phyloP scores from a whole-genome alignment of 306 rosid species.

The Casuarina equisetifolia region DNA sequence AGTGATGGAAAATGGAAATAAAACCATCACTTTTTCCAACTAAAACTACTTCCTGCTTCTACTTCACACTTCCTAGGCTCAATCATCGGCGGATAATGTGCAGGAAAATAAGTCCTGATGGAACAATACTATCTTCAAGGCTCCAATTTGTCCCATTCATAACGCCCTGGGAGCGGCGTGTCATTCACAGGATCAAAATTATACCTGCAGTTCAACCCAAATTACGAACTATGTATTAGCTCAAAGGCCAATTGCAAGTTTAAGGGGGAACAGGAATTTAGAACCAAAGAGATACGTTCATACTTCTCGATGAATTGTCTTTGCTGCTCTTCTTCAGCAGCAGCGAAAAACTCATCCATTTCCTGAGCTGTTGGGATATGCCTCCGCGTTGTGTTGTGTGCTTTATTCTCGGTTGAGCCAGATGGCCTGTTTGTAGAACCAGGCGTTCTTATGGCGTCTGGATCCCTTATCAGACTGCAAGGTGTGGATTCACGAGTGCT shows the following conservation, averaged over 20 bases:
- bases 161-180: slow-evolving; percentile 84
- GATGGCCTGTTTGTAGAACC: slow-evolving; percentile 82
- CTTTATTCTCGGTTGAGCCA: slow-evolving; percentile 43
- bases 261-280: slow-evolving; percentile 4
- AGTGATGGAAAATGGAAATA: slow-evolving; percentile 88
- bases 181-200: slow-evolving; percentile 88
- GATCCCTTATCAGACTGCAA: slow-evolving; percentile 77
- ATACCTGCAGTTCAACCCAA: slow-evolving; percentile 66
- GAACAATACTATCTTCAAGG: slow-evolving; percentile 44
- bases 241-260: neutral
- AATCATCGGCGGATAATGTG: slow-evolving; percentile 38
- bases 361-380: slow-evolving; percentile 69
- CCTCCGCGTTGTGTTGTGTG: slow-evolving; percentile 50
- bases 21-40: slow-evolving; percentile 74
- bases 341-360: slow-evolving; percentile 84
- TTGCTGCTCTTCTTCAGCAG: slow-evolving; percentile 70
- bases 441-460: slow-evolving; percentile 63
- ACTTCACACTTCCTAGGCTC: slow-evolving; percentile 35
- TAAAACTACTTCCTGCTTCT: slow-evolving; percentile 57
- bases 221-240: slow-evolving; percentile 7
- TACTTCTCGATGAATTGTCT: slow-evolving; percentile 79
- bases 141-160: slow-evolving; percentile 75
- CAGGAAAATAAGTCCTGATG: slow-evolving; percentile 44
- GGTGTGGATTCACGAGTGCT: slow-evolving; percentile 94
- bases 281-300: slow-evolving; percentile 1